Base-by-base conservation (phyloP, 2,329 filamentous ascomycete genomes). In the Didymella pomorum region DNA sequence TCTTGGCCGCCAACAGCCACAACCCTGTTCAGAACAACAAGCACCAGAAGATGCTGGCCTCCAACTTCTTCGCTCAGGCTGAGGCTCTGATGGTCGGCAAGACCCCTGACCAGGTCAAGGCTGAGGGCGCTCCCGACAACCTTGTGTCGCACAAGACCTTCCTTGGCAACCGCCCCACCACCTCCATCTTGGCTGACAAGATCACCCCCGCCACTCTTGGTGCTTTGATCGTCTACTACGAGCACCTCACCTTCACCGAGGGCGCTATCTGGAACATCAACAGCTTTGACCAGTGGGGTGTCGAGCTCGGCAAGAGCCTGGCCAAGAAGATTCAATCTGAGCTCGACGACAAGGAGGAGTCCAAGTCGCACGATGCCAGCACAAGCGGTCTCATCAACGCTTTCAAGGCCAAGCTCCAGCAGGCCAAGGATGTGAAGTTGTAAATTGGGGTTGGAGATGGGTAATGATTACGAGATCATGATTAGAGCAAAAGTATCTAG, bases 251-350 rank as follows among this genome's bases (percentile, higher is more conserved):
- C 56, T 99, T 99, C 80, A 96, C 92, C 35, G 95, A 99, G 82
- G 95, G 95, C 72, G 94, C 93, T 51, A 85, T 99, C 77, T 99
- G 95, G 95, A 96, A 98, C 82, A 97, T 99, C 84, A 99, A 99
- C 87, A 93, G 89, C 74, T 99, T 98, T 76, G 95, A 99, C 82
- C 95, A 99, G 84, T 99, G 95, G 95, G 95, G 95, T 81, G 95
- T 99, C 43, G 95, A 99, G 85, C 84, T 99, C 62, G 95, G 95
- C 79, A 99, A 99, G 89, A 88, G 90, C 39, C 83, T 99, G 67
- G 95, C 95, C 62, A 98, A 85, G 80, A 84, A 83, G 75, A 85
- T 79, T 58, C 75, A 81, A 64, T 78, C 80, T 73, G 95, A 99
- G 84, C 85, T 99, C 58, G 93, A 97, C 66, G 85, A 89, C 75